Evolutionary conservation across 495 filamentous ascomycete species (phyloP).

Genomic region (Podospora didyma): DNA sequence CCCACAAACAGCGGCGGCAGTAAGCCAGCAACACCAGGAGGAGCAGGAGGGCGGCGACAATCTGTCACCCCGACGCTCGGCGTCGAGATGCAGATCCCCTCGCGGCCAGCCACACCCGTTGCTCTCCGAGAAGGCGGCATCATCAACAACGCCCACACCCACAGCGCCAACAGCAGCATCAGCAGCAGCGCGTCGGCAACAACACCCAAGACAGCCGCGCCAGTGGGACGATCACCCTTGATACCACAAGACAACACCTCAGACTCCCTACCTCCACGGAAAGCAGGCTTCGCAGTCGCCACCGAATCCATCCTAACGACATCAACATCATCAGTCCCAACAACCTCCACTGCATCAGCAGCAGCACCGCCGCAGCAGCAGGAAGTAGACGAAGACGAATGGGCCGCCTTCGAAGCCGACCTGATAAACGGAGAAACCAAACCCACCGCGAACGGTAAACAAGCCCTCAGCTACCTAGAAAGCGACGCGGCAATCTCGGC

Average conservation of each 20-base stretch:
- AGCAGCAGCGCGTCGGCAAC: slow-evolving; percentile 23
- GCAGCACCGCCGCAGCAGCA: slow-evolving; percentile 6
- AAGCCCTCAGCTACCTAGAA: slow-evolving; percentile 1
- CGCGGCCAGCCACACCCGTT: slow-evolving; percentile 49
- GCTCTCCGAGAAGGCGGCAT: slow-evolving; percentile 15
- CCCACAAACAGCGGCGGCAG: background rate
- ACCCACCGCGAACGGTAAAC: slow-evolving; percentile 8
- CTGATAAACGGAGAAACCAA: slow-evolving; percentile 49
- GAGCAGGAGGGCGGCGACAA: slow-evolving; percentile 28
- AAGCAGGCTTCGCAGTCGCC: background rate
- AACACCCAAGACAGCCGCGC: slow-evolving; percentile 22
- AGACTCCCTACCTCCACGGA: background rate
- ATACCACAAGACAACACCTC: slow-evolving; percentile 26
- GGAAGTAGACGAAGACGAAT: slow-evolving; percentile 73
- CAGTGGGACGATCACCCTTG: slow-evolving; percentile 35
- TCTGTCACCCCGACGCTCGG: slow-evolving; percentile 40
- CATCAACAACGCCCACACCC: background rate
- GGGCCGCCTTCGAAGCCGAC: slow-evolving; percentile 89
- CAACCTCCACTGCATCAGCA: slow-evolving; percentile 10
- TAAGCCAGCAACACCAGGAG: slow-evolving; percentile 30
- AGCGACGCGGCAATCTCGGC: slow-evolving; percentile 64
- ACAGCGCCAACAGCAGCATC: slow-evolving; percentile 6
- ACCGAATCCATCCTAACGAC: background rate
- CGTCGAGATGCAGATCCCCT: slow-evolving; percentile 53
- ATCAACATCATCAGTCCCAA: slow-evolving; percentile 13